Percentiles rank a stretch among this genome's conserved stretches.
Evolutionary conservation across 306 rosid species (phyloP).

Genomic region (Neltuma alba): DNA sequence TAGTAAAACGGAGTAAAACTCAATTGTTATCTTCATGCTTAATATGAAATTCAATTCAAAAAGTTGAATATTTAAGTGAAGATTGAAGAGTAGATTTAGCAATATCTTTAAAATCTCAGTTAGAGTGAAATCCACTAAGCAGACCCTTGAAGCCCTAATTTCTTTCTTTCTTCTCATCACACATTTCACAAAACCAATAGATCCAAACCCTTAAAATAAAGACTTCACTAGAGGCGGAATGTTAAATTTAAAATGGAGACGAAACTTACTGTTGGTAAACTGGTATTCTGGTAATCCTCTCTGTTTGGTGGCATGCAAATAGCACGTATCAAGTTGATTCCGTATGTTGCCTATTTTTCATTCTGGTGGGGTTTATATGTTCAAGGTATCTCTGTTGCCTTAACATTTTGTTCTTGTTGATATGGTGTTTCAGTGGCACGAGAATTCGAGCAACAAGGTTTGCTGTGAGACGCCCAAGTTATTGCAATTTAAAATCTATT

Average conservation of each 20-base stretch:
- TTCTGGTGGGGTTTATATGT: background rate
- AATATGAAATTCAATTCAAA: background rate
- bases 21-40: background rate
- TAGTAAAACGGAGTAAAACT: background rate
- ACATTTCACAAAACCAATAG: background rate
- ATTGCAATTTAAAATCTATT: slow-evolving; percentile 39
- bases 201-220: background rate
- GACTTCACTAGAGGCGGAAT: background rate
- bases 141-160: background rate
- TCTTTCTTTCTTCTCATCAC: background rate
- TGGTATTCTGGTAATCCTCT: background rate
- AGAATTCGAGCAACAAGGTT: slow-evolving; percentile 56
- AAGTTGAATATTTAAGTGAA: background rate
- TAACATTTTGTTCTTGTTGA: background rate
- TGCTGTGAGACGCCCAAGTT: slow-evolving; percentile 47
- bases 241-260: background rate
- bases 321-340: background rate
- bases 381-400: background rate
- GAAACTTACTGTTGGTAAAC: background rate
- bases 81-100: background rate
- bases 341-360: background rate
- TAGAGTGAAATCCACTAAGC: background rate
- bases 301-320: background rate
- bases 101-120: background rate
- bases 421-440: slow-evolving; percentile 55